Percentiles rank a stretch among this genome's conserved stretches.
phyloP scores from a whole-genome alignment of 2,329 filamentous ascomycete species.

The Hymenoscyphus infarciens region DNA sequence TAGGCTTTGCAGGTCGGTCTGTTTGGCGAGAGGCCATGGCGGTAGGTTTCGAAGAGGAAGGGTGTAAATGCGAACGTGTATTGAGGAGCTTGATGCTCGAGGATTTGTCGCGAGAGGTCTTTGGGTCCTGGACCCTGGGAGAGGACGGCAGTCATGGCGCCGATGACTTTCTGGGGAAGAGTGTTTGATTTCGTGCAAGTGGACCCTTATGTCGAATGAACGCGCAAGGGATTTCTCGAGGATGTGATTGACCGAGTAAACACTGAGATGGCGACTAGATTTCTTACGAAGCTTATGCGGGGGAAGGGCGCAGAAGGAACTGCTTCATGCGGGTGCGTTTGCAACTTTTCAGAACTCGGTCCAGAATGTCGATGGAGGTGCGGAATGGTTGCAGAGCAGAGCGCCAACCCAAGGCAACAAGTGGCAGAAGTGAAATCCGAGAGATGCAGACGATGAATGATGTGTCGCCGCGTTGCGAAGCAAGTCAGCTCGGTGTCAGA shows the following conservation, averaged over 20 bases:
- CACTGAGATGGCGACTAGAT: not conserved
- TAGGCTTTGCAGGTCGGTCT: slow-evolving; percentile 84
- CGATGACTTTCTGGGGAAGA: not conserved
- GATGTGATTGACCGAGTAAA: not conserved
- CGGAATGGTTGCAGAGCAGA: slow-evolving; percentile 2
- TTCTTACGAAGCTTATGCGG: slow-evolving; percentile 8
- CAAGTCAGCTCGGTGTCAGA: not conserved
- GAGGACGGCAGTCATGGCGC: slow-evolving; percentile 24
- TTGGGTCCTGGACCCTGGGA: slow-evolving; percentile 29
- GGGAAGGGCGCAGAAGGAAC: slow-evolving; percentile 13
- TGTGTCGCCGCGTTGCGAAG: not conserved
- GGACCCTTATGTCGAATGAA: not conserved
- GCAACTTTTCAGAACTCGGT: not conserved
- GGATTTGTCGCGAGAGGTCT: slow-evolving; percentile 43
- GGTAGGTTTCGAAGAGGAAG: slow-evolving; percentile 78
- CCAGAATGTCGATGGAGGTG: not conserved
- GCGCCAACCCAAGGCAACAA: not conserved
- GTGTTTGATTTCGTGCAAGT: not conserved
- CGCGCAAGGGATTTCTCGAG: not conserved
- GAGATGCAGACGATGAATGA: not conserved
- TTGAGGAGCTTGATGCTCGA: slow-evolving; percentile 51
- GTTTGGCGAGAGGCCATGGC: slow-evolving; percentile 76
- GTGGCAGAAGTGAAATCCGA: not conserved
- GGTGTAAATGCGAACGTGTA: slow-evolving; percentile 82
- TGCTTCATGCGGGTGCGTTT: not conserved